Evolutionary conservation across 192 early-diverging fungal species (phyloP), one percentile per base, ranked within the genome.

Genomic region (Linnemannia elongata): DNA sequence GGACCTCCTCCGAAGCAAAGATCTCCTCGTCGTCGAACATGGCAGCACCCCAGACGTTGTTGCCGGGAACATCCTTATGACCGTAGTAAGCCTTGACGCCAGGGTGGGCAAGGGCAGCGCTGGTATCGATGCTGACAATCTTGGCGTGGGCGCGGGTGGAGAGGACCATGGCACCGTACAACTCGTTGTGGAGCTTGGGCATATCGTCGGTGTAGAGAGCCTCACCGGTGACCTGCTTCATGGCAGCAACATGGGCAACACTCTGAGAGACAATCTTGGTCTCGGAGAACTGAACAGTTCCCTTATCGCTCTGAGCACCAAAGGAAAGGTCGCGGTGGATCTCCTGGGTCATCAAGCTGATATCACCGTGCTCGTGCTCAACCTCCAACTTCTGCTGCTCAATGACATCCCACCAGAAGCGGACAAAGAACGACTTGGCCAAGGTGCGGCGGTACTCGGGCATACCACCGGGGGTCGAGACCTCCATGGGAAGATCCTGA

Each of bases 191-290:
- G 9, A 93, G 60, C 44, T 85, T 87, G 17, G 97, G 97, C 80
- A 97, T 96, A 79, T 97, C 97, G 88, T 97, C 96, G 6, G 94
- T 80, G 82, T 97, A 97, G 39, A 93, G 82, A 17, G 96, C 96
- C 83, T 96, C 95, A 45, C 97, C 96, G 27, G 96, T 97, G 36
- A 92, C 92, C 78, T 97, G 97, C 89, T 96, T 96, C 80, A 96
- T 88, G 15, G 95, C 96, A 45, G 95, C 91, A 55, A 94, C 70
- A 80, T 97, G 96, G 24, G 94, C 88, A n/a, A 95, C 88, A 39
- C 85, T 82, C 85, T 77, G 80, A 55, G 85, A 87, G 18, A 87
- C 85, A 76, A 87, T 70, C 39, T 44, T 44, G 20, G 85, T 81
- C 35, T 79, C 81, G 13, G 85, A 87, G 76, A 75, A 78, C 66